Evolutionary conservation across 1,284 basidiomycete genomes (phyloP).

Genomic region (Violaceomyces palustris): DNA sequence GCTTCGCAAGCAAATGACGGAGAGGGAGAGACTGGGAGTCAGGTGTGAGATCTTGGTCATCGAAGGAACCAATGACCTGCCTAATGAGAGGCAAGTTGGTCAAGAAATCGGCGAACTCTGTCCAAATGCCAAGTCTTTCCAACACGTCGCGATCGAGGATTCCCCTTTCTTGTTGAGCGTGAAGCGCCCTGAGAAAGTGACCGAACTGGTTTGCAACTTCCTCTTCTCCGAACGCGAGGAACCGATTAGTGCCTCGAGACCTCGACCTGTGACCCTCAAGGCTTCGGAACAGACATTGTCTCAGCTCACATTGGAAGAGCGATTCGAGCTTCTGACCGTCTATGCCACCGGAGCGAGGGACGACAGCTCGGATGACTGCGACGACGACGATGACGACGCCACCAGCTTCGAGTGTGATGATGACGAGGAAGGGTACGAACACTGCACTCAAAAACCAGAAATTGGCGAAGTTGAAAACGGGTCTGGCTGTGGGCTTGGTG

Average conservation of each 20-base stretch:
- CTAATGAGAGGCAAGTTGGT: conserved; percentile 8
- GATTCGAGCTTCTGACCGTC: conserved; percentile 11
- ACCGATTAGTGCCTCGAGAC: no score
- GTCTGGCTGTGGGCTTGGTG: no score
- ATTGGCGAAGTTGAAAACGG: no score
- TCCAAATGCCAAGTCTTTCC: background rate
- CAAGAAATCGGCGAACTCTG: conserved; percentile 3
- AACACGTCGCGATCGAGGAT: background rate
- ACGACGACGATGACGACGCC: conserved; percentile 1
- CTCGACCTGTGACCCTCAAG: no score
- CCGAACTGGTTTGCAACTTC: background rate
- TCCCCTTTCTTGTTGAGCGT: conserved; percentile 7
- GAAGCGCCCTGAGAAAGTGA: conserved; percentile 2
- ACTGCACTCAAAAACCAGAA: no score
- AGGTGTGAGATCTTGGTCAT: conserved; percentile 5
- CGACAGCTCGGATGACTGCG: background rate
- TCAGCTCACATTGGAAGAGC: conserved; percentile 3
- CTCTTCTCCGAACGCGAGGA: no score
- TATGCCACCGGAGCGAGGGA: conserved; percentile 3
- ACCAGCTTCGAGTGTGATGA: background rate
- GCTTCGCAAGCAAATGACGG: conserved; percentile 2
- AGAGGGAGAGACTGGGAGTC: background rate
- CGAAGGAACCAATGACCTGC: conserved; percentile 6
- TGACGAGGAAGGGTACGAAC: background rate
- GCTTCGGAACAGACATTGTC: no score